These are phyloP conservation scores for Phyllosticta capitalensis DNA, from an alignment of 2,329 filamentous ascomycete species.

Conservation along the genomic window DNA sequence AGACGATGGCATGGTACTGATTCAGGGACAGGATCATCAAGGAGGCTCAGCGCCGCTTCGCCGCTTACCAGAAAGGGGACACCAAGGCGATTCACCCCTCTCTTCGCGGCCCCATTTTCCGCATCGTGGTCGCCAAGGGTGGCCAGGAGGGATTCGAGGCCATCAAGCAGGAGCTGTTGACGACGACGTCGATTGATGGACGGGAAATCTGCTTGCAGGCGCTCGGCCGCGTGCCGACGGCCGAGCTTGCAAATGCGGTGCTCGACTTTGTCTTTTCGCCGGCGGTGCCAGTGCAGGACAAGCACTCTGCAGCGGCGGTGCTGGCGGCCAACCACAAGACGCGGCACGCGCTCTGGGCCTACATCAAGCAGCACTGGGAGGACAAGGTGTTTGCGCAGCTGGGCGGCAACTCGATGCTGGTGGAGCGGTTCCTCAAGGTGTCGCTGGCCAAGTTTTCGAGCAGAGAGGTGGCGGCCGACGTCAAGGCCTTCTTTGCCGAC, in stretches of 20 bases:
- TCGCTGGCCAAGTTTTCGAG: constrained; percentile 72
- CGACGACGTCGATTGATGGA: constrained; percentile 77
- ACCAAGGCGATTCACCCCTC: constrained; percentile 70
- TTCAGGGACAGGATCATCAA: constrained; percentile 50
- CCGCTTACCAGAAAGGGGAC: constrained; percentile 59
- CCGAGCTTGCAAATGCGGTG: constrained; percentile 57
- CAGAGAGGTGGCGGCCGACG: constrained; percentile 59
- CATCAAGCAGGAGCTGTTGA: constrained; percentile 76
- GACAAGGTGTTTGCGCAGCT: constrained; percentile 57
- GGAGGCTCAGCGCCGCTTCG: constrained; percentile 71
- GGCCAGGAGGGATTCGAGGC: constrained; percentile 59
- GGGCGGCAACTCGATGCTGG: constrained; percentile 70
- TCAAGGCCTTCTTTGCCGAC: constrained; percentile 71
- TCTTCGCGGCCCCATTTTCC: constrained; percentile 71
- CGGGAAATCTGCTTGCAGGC: constrained; percentile 75
- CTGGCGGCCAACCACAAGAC: constrained; percentile 65
- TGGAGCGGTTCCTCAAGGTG: constrained; percentile 79
- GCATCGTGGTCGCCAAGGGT: constrained; percentile 65
- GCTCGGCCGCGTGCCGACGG: constrained; percentile 63
- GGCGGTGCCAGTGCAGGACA: constrained; percentile 75
- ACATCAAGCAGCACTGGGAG: constrained; percentile 75
- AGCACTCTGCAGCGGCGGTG: constrained; percentile 69
- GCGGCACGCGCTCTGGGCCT: constrained; percentile 72
- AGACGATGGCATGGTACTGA: constrained; percentile 1
- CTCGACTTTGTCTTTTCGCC: constrained; percentile 70